These are phyloP conservation scores for Beverwykella pulmonaria DNA, from an alignment of 495 filamentous ascomycete genomes.

Conservation along the genomic window DNA sequence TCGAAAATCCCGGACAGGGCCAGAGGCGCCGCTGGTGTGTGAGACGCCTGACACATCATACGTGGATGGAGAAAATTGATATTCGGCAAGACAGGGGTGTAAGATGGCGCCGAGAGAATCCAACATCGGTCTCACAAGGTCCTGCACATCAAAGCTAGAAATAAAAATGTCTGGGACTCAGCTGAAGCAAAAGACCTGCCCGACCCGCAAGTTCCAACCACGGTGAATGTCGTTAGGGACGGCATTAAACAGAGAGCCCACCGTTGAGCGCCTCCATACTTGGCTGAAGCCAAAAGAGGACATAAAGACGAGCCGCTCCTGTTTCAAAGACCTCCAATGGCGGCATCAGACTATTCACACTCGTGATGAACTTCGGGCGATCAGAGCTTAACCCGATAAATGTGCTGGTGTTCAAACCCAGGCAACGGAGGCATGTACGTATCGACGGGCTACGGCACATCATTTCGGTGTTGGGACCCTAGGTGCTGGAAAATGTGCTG, in stretches of 20 bases:
- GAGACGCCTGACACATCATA: constrained; percentile 8
- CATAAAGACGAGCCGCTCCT: constrained; percentile 14
- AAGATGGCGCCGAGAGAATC: constrained; percentile 10
- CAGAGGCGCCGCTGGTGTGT: background rate
- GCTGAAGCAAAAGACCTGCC: background rate
- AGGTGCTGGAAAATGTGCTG: constrained; percentile 14
- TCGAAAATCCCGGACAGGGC: background rate
- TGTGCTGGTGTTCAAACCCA: constrained; percentile 1
- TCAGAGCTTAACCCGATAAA: constrained; percentile 5
- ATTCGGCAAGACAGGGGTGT: constrained; percentile 2
- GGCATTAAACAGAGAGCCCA: background rate
- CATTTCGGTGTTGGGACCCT: constrained; percentile 15
- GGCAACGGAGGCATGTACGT: constrained; percentile 15
- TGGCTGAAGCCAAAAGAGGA: constrained; percentile 3
- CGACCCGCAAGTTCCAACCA: background rate
- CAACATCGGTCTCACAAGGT: constrained; percentile 13
- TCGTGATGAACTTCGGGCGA: constrained; percentile 15
- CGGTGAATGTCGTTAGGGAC: background rate
- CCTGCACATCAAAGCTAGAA: constrained; percentile 17
- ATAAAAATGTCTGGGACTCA: constrained; percentile 14
- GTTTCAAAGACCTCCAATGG: constrained; percentile 4
- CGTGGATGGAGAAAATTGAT: constrained; percentile 2
- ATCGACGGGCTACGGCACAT: constrained; percentile 19
- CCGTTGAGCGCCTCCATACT: background rate
- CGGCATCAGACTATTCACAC: background rate